These are phyloP conservation scores for Lentinula lateritia DNA, from an alignment of 768 basidiomycete genomes.

Conservation along the genomic window DNA sequence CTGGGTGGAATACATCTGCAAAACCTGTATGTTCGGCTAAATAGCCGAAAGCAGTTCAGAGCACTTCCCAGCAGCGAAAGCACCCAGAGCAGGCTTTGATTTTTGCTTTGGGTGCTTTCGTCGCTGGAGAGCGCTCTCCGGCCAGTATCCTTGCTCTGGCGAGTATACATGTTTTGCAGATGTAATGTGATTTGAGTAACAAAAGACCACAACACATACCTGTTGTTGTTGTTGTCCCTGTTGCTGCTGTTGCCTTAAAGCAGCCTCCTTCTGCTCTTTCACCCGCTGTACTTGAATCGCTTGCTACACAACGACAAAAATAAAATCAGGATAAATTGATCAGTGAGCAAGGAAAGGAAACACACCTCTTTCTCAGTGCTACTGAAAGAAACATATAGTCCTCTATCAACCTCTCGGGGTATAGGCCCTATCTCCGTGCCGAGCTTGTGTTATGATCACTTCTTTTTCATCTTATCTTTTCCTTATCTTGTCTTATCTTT, in stretches of 20 bases:
- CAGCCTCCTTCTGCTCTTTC: slow-evolving; percentile 14
- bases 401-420: slow-evolving; percentile 85
- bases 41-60: too few species aligned
- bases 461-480: too few species aligned
- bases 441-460: slow-evolving; percentile 96
- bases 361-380: slow-evolving; percentile 30
- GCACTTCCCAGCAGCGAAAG: too few species aligned
- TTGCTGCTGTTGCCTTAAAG: slow-evolving; percentile 13
- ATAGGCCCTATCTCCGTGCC: slow-evolving; percentile 98
- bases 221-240: slow-evolving; percentile 20
- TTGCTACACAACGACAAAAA: neutral
- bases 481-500: too few species aligned
- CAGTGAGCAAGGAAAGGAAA: slow-evolving; percentile 28
- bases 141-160: too few species aligned
- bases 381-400: slow-evolving; percentile 86
- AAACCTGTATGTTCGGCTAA: too few species aligned
- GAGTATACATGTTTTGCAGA: too few species aligned
- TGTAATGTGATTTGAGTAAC: neutral
- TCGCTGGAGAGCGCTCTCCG: too few species aligned
- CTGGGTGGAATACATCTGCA: neutral
- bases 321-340: slow-evolving; percentile 10
- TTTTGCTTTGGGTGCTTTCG: too few species aligned
- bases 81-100: too few species aligned
- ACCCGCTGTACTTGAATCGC: slow-evolving; percentile 8
- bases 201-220: neutral